phyloP scores from a whole-genome alignment of 345 rosid species.

The Eucalyptus coolabah region DNA sequence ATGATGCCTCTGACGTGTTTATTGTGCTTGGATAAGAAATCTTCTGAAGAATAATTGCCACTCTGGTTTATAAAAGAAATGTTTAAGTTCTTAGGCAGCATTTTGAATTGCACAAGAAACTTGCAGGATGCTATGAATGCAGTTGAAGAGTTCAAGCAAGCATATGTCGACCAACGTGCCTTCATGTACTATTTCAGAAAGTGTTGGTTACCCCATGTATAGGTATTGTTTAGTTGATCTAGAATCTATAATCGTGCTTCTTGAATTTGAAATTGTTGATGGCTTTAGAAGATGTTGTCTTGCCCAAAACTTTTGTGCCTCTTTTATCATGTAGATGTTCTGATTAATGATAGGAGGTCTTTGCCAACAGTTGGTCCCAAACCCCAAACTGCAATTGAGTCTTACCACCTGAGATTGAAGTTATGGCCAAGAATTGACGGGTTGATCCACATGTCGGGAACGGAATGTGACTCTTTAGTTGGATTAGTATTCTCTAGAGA shows the following conservation, averaged over 20 bases:
- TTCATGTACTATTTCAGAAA: constrained; percentile 15
- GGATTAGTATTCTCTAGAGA: constrained; percentile 18
- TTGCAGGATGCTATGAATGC: background rate
- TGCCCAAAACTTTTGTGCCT: background rate
- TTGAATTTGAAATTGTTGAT: background rate
- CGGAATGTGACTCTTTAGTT: constrained; percentile 25
- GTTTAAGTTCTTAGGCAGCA: constrained; percentile 26
- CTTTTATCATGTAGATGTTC: constrained; percentile 1
- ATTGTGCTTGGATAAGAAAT: constrained; percentile 32
- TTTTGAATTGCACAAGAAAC: background rate
- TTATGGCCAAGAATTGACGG: constrained; percentile 31
- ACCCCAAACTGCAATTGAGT: constrained; percentile 30
- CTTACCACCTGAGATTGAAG: constrained; percentile 27
- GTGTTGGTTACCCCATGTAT: background rate
- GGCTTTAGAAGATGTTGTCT: background rate
- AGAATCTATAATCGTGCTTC: background rate
- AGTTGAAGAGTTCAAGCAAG: constrained; percentile 14
- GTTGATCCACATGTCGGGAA: constrained; percentile 20
- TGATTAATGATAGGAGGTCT: constrained; percentile 20
- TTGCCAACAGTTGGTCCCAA: constrained; percentile 20
- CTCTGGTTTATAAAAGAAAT: constrained; percentile 26
- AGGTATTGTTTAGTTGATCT: background rate
- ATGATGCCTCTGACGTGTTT: constrained; percentile 16
- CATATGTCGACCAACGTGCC: constrained; percentile 25
- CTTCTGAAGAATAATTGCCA: constrained; percentile 27